Percentiles rank a stretch among this genome's conserved stretches.
phyloP scores from a whole-genome alignment of 148 eudicot genomes.

The Simmondsia chinensis region DNA sequence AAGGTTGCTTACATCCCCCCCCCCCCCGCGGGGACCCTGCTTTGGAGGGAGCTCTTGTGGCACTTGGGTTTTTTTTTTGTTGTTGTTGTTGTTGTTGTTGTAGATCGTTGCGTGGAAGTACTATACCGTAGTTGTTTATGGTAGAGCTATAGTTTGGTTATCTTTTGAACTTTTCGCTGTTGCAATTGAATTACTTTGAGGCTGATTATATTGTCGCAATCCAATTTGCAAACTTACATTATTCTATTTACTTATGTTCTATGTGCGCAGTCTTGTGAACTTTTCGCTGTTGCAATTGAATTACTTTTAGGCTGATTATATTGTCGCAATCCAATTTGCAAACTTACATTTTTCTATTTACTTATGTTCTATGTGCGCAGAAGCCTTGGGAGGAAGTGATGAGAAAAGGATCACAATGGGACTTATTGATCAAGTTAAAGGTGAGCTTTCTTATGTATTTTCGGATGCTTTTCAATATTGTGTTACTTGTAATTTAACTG shows the following conservation, averaged over 20 bases:
- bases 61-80: too few relatives aligned
- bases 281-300: too few relatives aligned
- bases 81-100: too few relatives aligned
- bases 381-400: conserved; percentile 41
- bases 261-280: conserved; percentile 15
- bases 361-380: conserved; percentile 6
- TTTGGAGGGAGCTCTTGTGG: too few relatives aligned
- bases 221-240: background rate
- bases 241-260: background rate
- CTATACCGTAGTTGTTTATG: too few relatives aligned
- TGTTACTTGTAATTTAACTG: background rate
- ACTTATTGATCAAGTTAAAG: conserved; percentile 67
- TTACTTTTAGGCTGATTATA: background rate
- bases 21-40: too few relatives aligned
- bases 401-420: conserved; percentile 41
- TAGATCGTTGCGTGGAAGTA: too few relatives aligned
- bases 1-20: too few relatives aligned
- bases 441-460: conserved; percentile 10
- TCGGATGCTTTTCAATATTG: background rate
- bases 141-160: too few relatives aligned
- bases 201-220: background rate
- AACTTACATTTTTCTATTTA: conserved; percentile 1
- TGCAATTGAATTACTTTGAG: background rate
- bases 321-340: background rate
- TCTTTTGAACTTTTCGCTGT: too few relatives aligned